Conservation (phyloP, 768 basidiomycete species). For the Leccinum olivaceopallidum region DNA sequence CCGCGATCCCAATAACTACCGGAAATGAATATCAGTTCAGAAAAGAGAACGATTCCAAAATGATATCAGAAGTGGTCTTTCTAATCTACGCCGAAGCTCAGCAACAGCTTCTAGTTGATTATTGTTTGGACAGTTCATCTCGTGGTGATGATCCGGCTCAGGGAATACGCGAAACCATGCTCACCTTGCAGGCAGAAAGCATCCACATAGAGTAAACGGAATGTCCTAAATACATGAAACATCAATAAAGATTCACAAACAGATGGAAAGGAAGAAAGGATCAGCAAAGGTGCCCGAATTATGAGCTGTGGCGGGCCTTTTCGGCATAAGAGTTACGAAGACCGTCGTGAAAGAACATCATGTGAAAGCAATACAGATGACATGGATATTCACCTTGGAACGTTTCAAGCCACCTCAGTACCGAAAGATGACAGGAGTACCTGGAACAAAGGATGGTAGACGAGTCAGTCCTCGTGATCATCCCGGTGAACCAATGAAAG, state of each 20-base stretch:
- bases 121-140: conserved; percentile 39
- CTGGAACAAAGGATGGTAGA: not conserved
- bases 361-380: not conserved
- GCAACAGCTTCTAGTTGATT: conserved; percentile 92
- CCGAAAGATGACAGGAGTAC: not conserved
- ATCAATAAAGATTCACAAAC: not conserved
- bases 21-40: not conserved
- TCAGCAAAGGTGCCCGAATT: conserved; percentile 79
- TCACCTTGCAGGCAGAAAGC: conserved; percentile 10
- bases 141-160: not conserved
- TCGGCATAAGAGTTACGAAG: conserved; percentile 84
- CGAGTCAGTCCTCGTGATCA: conserved; percentile 1
- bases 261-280: conserved; percentile 15
- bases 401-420: no score
- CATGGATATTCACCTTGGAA: conserved; percentile 12
- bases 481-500: conserved; percentile 1
- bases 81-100: conserved; percentile 72
- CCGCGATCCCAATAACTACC: not conserved
- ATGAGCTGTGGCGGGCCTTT: conserved; percentile 95
- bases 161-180: not conserved
- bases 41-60: not conserved
- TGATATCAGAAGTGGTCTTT: conserved; percentile 37
- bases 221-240: not conserved
- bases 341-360: conserved; percentile 70
- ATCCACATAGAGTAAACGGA: not conserved